Evolutionary conservation across 139 green algal species (phyloP).

Genomic region (Coelastrella sp.): DNA sequence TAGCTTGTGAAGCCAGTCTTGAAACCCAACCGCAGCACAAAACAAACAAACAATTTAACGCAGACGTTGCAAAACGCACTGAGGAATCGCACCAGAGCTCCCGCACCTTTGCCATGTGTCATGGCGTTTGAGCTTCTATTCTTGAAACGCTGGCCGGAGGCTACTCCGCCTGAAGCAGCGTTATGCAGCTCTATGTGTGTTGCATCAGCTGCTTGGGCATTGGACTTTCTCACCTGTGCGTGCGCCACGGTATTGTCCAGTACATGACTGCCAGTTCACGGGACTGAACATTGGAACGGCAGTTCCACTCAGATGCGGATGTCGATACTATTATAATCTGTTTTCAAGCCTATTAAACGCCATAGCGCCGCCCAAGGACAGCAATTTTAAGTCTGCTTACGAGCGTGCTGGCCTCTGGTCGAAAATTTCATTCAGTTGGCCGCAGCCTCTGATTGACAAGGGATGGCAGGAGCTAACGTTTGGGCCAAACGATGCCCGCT

Average conservation of each 20-base stretch:
- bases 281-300: neutral
- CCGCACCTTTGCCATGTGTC: no score
- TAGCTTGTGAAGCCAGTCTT: no score
- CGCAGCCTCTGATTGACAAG: slow-evolving; percentile 59
- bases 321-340: neutral
- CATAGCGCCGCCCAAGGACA: neutral
- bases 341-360: neutral
- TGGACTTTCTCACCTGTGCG: neutral
- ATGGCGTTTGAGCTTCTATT: no score
- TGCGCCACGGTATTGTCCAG: neutral
- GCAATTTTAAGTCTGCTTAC: neutral
- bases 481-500: slow-evolving; percentile 45
- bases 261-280: neutral
- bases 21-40: neutral
- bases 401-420: slow-evolving; percentile 26
- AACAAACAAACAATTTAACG: neutral
- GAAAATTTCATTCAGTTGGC: slow-evolving; percentile 66
- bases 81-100: no score
- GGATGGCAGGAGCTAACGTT: slow-evolving; percentile 34
- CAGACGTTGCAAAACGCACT: neutral
- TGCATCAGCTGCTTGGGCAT: neutral
- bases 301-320: neutral
- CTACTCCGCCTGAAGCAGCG: no score
- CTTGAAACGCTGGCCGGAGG: no score
- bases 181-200: neutral